These are phyloP conservation scores for Metschnikowia colocasiae DNA, from an alignment of 805 yeast genomes.

Conservation along the genomic window DNA sequence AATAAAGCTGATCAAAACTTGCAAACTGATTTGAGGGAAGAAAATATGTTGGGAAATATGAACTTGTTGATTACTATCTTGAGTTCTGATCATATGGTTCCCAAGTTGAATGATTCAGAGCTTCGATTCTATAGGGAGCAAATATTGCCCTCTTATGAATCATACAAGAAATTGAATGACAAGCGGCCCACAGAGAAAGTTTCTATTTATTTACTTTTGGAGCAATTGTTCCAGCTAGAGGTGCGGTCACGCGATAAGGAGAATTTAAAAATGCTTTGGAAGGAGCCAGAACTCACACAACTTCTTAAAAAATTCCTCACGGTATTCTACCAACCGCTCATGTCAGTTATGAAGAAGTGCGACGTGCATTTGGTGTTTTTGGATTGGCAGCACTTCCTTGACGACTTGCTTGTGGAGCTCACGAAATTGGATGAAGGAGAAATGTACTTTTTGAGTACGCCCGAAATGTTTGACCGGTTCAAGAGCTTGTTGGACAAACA, in stretches of 20 bases:
- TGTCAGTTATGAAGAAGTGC: conserved; percentile 63
- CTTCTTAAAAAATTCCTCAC: conserved; percentile 70
- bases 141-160: conserved; percentile 19
- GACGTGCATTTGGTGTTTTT: conserved; percentile 58
- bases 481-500: conserved; percentile 66
- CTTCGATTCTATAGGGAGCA: conserved; percentile 7
- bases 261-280: conserved; percentile 73
- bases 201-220: conserved; percentile 49
- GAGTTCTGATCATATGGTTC: conserved; percentile 20
- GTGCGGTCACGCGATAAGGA: conserved; percentile 74
- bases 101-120: conserved; percentile 14
- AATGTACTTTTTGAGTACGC: conserved; percentile 43
- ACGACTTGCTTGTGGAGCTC: conserved; percentile 64
- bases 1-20: conserved; percentile 46
- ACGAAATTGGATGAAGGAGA: conserved; percentile 54
- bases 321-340: conserved; percentile 70
- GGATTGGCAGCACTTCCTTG: conserved; percentile 36
- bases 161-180: conserved; percentile 20
- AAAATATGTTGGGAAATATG: conserved; percentile 63
- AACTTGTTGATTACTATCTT: conserved; percentile 60
- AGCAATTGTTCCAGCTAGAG: conserved; percentile 59
- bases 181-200: conserved; percentile 13
- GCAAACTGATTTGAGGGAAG: conserved; percentile 45
- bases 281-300: conserved; percentile 75
- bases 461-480: conserved; percentile 64